Conservation (phyloP, 768 basidiomycete genomes). For the Termitomyces sp. region DNA sequence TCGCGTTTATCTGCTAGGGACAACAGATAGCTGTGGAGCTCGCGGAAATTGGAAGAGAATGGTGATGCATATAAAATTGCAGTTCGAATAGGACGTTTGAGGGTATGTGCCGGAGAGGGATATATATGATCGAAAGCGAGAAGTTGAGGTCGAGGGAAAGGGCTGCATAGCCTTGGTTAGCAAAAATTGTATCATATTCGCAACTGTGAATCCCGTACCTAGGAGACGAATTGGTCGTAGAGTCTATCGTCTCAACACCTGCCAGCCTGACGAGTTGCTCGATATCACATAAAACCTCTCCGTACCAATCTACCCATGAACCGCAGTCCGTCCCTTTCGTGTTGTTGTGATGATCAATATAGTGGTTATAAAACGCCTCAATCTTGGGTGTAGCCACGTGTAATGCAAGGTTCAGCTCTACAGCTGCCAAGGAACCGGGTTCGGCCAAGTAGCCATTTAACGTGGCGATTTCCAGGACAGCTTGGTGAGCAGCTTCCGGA, state of each 20-base stretch:
- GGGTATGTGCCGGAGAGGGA: constrained; percentile 38
- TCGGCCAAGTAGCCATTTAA: constrained; percentile 42
- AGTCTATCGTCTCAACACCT: constrained; percentile 42
- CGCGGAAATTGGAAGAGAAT: constrained; percentile 58
- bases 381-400: constrained; percentile 78
- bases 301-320: constrained; percentile 86
- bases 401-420: constrained; percentile 70
- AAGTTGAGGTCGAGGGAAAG: constrained; percentile 38
- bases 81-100: constrained; percentile 47
- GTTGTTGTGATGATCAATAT: constrained; percentile 31
- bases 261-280: constrained; percentile 51
- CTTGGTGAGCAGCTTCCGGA: constrained; percentile 48
- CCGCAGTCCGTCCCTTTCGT: constrained; percentile 38
- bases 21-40: constrained; percentile 62
- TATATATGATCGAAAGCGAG: constrained; percentile 78
- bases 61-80: constrained; percentile 78
- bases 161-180: constrained; percentile 4
- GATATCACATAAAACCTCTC: constrained; percentile 62
- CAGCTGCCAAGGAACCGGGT: constrained; percentile 44
- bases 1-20: constrained; percentile 36
- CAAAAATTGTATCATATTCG: not conserved
- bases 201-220: constrained; percentile 19
- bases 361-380: constrained; percentile 79
- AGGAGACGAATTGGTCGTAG: constrained; percentile 18
- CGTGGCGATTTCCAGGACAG: constrained; percentile 46